Conservation (phyloP, 495 filamentous ascomycete genomes). For the Patellaria atrata region DNA sequence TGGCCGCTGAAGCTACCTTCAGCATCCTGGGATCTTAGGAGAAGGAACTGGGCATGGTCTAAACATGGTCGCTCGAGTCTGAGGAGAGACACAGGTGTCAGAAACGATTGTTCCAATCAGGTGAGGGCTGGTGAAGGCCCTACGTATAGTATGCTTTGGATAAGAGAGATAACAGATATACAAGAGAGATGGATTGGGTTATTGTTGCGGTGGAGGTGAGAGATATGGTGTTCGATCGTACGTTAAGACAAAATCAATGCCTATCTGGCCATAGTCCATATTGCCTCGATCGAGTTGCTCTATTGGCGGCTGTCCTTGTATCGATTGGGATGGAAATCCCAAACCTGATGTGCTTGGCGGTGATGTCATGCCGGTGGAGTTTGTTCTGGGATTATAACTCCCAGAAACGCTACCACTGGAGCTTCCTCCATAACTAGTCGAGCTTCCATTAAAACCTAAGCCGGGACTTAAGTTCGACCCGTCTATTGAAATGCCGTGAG, state of each 20-base stretch:
- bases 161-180: slow-evolving; percentile 15
- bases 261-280: slow-evolving; percentile 74
- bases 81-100: slow-evolving; percentile 11
- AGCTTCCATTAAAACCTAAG: slow-evolving; percentile 18
- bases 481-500: slow-evolving; percentile 52
- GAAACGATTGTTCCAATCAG: no score
- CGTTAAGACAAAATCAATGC: slow-evolving; percentile 93
- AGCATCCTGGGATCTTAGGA: slow-evolving; percentile 41
- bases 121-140: no score
- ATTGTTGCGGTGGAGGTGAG: slow-evolving; percentile 46
- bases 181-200: slow-evolving; percentile 3
- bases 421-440: slow-evolving; percentile 23
- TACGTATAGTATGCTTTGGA: no score
- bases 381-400: slow-evolving; percentile 33
- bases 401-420: slow-evolving; percentile 42
- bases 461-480: slow-evolving; percentile 13
- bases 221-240: slow-evolving; percentile 55
- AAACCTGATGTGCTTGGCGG: slow-evolving; percentile 17
- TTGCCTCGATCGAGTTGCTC: slow-evolving; percentile 18
- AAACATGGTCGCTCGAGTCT: slow-evolving; percentile 93
- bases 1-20: slow-evolving; percentile 49
- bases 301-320: slow-evolving; percentile 24
- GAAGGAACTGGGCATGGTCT: slow-evolving; percentile 73
- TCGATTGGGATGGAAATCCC: slow-evolving; percentile 19
- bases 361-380: slow-evolving; percentile 28